Evolutionary conservation across 495 filamentous ascomycete genomes (phyloP).

Genomic region (Cetradonia linearis): DNA sequence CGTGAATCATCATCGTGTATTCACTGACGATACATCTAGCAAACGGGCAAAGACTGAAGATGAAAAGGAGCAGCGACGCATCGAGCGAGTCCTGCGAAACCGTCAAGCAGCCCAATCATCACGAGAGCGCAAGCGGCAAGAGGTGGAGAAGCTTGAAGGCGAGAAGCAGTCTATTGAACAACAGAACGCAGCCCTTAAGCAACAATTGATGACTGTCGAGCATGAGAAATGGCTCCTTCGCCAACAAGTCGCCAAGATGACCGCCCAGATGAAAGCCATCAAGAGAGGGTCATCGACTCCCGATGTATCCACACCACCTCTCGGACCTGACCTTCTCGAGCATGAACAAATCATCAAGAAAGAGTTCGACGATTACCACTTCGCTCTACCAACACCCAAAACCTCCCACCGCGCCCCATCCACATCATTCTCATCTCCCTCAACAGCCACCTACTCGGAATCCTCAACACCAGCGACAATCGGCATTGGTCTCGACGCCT

Average conservation of each 20-base stretch:
- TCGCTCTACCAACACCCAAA: constrained; percentile 31
- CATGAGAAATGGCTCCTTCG: constrained; percentile 54
- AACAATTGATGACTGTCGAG: constrained; percentile 51
- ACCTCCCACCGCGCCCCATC: constrained; percentile 16
- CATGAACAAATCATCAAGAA: constrained; percentile 39
- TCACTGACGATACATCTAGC: constrained; percentile 33
- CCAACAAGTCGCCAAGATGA: constrained; percentile 54
- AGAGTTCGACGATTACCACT: constrained; percentile 42
- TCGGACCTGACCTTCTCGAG: constrained; percentile 21
- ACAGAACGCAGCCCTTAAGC: constrained; percentile 61
- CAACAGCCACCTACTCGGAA: constrained; percentile 39
- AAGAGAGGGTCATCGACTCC: constrained; percentile 36
- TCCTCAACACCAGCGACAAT: constrained; percentile 29
- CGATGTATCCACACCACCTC: constrained; percentile 33
- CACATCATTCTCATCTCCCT: constrained; percentile 42
- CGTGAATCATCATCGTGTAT: constrained; percentile 10
- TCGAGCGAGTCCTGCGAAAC: constrained; percentile 94
- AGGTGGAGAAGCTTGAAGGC: constrained; percentile 80
- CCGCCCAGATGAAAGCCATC: constrained; percentile 41
- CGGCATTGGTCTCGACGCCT: constrained; percentile 38
- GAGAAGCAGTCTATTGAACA: constrained; percentile 57
- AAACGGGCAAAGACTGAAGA: constrained; percentile 98
- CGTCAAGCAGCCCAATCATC: constrained; percentile 93
- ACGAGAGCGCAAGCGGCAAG: constrained; percentile 85
- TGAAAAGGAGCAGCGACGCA: constrained; percentile 95